A percentile compares a stretch with the other conserved stretches of the same genome.
These are phyloP conservation scores for Trichoderma endophyticum DNA, from an alignment of 2,329 filamentous ascomycete species.

Conservation along the genomic window DNA sequence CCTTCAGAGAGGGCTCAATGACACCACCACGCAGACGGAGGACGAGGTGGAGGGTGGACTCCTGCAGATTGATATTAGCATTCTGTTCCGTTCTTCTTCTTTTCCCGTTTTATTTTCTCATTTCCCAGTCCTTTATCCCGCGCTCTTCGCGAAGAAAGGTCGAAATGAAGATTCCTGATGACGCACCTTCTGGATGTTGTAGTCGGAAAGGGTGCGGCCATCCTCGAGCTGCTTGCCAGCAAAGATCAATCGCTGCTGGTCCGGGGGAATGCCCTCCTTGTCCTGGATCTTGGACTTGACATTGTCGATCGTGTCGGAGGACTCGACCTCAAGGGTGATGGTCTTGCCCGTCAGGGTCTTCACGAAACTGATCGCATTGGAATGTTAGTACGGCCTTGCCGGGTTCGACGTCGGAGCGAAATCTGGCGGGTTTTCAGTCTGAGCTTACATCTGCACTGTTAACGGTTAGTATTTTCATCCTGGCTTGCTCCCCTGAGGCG, in stretches of 20 bases:
- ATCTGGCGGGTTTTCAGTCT: conserved; percentile 3
- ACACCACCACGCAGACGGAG: conserved; percentile 99
- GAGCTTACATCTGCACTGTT: conserved; percentile 84
- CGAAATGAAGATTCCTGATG: conserved; percentile 1
- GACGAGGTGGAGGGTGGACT: conserved; percentile 97
- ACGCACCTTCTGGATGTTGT: conserved; percentile 98
- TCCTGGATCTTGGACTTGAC: conserved; percentile 99
- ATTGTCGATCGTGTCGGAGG: conserved; percentile 98
- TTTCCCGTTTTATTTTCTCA: background rate
- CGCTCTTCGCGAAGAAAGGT: background rate
- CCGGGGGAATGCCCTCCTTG: conserved; percentile 97
- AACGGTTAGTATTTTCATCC: conserved; percentile 44
- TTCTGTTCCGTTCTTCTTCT: background rate
- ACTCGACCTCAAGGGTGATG: conserved; percentile 99
- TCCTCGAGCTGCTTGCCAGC: conserved; percentile 99
- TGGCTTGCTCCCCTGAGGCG: background rate
- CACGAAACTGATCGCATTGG: conserved; percentile 72
- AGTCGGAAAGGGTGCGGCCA: conserved; percentile 92
- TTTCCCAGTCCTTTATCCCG: background rate
- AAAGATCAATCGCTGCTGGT: conserved; percentile 98
- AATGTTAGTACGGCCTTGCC: conserved; percentile 29
- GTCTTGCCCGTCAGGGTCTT: conserved; percentile 99
- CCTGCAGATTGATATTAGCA: conserved; percentile 52
- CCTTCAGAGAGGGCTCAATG: conserved; percentile 98
- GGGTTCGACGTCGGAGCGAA: conserved; percentile 25